phyloP scores from a whole-genome alignment of 768 basidiomycete species.

The Auricularia heimuer region DNA sequence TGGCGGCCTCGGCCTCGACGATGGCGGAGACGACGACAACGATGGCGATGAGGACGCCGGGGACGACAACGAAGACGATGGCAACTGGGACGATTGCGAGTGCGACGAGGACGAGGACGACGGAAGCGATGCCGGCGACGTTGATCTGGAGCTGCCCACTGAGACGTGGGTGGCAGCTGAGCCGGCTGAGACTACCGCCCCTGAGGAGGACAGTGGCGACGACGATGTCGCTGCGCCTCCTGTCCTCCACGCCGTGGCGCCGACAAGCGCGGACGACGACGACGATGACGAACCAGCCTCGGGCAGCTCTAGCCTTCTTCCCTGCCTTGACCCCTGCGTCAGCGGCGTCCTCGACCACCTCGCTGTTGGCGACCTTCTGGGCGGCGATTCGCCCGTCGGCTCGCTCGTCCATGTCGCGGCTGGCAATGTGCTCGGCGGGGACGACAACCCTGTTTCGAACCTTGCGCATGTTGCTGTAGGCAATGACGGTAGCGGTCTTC shows the following conservation, averaged over 20 bases:
- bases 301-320: background rate
- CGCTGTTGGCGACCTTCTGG: background rate
- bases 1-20: too few relatives aligned
- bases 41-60: background rate
- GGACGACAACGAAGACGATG: background rate
- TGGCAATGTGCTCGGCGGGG: background rate
- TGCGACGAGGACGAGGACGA: background rate
- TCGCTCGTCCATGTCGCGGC: background rate
- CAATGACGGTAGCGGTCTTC: background rate
- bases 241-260: background rate
- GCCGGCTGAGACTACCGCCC: background rate
- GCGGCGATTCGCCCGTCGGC: background rate
- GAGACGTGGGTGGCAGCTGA: background rate
- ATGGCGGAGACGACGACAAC: background rate
- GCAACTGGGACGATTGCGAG: background rate
- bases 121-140: background rate
- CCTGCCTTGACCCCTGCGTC: background rate
- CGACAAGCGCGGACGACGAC: background rate
- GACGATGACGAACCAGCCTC: background rate
- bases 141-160: background rate
- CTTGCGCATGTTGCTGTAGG: background rate
- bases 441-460: background rate
- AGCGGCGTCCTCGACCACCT: background rate
- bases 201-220: background rate
- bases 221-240: too few relatives aligned